Conservation (phyloP, 495 filamentous ascomycete species). For the Talaromyces borbonicus region DNA sequence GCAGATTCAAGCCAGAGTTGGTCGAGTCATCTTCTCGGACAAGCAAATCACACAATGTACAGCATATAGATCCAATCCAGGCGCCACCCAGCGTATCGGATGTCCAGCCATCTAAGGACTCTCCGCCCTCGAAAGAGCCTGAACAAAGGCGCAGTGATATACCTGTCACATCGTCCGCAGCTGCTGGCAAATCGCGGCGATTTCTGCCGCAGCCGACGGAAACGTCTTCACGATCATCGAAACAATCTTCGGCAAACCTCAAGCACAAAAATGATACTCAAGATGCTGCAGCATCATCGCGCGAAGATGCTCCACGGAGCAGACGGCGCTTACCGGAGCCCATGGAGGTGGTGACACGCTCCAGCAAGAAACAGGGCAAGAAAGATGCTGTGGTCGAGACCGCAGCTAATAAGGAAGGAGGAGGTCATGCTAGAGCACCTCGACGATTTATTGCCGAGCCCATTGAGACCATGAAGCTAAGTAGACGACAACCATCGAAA, state of each 20-base stretch:
- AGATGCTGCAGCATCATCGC: slow-evolving; percentile 1
- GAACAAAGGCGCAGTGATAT: neutral
- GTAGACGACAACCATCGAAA: slow-evolving; percentile 10
- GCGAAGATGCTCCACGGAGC: neutral
- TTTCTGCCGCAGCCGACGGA: slow-evolving; percentile 60
- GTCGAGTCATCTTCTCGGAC: slow-evolving; percentile 6
- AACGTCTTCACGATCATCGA: slow-evolving; percentile 49
- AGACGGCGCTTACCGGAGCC: neutral
- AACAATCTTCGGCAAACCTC: slow-evolving; percentile 36
- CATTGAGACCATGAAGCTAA: slow-evolving; percentile 22
- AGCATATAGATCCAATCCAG: neutral
- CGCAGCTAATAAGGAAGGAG: slow-evolving; percentile 26
- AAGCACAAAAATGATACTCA: slow-evolving; percentile 3
- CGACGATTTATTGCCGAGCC: slow-evolving; percentile 19
- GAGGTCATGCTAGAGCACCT: slow-evolving; percentile 15
- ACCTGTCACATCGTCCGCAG: neutral
- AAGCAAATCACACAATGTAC: neutral
- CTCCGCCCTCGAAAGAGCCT: neutral
- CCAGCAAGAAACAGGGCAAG: slow-evolving; percentile 7
- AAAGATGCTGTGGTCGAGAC: neutral
- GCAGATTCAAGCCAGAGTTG: slow-evolving; percentile 7
- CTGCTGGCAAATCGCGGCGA: slow-evolving; percentile 23
- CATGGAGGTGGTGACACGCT: neutral
- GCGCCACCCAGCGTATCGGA: slow-evolving; percentile 8
- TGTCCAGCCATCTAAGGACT: neutral